Conservation (phyloP, 805 yeast species). For the Metschnikowia kofuensis region DNA sequence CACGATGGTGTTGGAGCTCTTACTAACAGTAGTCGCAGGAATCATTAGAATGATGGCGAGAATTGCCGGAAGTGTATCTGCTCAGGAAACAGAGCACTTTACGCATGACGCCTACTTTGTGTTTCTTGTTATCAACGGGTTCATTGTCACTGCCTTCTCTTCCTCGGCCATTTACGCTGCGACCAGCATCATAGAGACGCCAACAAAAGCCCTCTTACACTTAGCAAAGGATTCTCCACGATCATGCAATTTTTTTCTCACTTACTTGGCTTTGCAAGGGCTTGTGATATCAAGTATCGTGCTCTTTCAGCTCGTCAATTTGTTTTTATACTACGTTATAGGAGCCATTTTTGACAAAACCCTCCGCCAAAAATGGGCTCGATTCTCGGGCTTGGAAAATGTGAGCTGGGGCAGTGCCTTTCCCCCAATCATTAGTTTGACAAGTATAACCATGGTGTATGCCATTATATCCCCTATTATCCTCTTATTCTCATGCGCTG, state of each 20-base stretch:
- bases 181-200: conserved; percentile 56
- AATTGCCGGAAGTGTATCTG: conserved; percentile 54
- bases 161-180: conserved; percentile 71
- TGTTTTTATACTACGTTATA: conserved; percentile 57
- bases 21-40: conserved; percentile 65
- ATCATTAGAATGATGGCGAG: conserved; percentile 63
- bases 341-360: conserved; percentile 59
- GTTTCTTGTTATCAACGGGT: conserved; percentile 69
- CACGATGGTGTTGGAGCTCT: conserved; percentile 58
- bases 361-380: conserved; percentile 61
- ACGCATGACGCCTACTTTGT: conserved; percentile 69
- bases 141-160: conserved; percentile 65
- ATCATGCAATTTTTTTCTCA: conserved; percentile 68
- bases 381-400: conserved; percentile 53
- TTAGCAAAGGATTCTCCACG: conserved; percentile 65
- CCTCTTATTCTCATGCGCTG: conserved; percentile 65
- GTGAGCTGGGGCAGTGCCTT: conserved; percentile 73
- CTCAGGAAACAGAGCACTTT: conserved; percentile 56
- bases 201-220: conserved; percentile 53
- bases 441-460: conserved; percentile 65
- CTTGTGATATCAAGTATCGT: conserved; percentile 63
- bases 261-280: conserved; percentile 69
- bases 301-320: conserved; percentile 57
- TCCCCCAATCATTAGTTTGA: conserved; percentile 70
- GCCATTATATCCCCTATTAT: conserved; percentile 80